Evolutionary conservation across 352 stramenopile species (phyloP), one percentile per base, ranked within the genome.

Genomic region (Phytophthora sansomeana): DNA sequence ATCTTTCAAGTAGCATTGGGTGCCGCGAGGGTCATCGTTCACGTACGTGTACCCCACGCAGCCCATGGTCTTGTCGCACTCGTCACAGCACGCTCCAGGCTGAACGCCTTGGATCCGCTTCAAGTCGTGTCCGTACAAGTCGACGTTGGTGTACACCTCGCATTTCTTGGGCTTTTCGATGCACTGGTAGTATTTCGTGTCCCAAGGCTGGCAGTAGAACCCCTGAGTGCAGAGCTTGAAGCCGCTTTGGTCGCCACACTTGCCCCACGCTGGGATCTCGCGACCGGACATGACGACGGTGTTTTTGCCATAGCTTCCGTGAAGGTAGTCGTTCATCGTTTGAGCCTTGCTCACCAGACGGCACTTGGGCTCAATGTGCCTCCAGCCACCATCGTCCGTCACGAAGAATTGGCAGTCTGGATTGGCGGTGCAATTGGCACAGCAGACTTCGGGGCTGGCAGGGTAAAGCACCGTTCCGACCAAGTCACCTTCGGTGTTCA

Each of bases 31-130:
- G 48, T 77, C 73, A 58, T 58, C 75, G 69, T 83, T 80, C 51
- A 80, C 67, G 52, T 68, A 83, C 47, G 75, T 79, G 68, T 83
- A 83, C 17, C 69, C 72, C 58, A 72, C 67, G 67, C 75, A 83
- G 35, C 75, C 68, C 2, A 38, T 14, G 6, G 52, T 74, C 16
- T 67, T 64, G 28, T 58, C 38, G 67, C 74, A 81, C 24, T 58
- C 69, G 6, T 75, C 55, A n/a, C 69, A 78, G 24, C 44, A 51
- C 24, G 14, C 44, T n/a, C 44, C 44, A 10, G 44, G 44, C 11
- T 51, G 14, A 13, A 51, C 36, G 24, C 44, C 62, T 49, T 77
- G 76, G 28, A 79, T 60, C 7, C 62, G 73, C 47, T 67, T 52
- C 52, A 81, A 63, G 51, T 81, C 71, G 44, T 81, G 69, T 50